Conservation (phyloP, 73 alveolate genomes). For the Tetrahymena thermophila region DNA sequence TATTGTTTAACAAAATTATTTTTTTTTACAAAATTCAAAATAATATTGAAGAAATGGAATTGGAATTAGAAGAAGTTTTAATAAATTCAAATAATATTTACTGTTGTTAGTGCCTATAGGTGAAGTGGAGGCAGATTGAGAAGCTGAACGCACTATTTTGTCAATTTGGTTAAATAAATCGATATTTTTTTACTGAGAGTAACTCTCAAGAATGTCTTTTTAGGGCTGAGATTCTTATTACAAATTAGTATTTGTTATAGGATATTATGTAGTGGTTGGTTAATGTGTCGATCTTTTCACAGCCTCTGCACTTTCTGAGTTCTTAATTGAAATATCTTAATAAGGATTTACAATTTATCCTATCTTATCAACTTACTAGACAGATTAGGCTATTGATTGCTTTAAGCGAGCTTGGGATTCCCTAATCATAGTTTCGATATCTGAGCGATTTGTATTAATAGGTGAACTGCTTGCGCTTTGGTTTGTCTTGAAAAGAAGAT, state of each 20-base stretch:
- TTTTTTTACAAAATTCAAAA: too few relatives aligned
- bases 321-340: not conserved
- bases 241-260: not conserved
- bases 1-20: too few relatives aligned
- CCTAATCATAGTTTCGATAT: not conserved
- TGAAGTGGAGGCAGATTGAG: not conserved
- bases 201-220: not conserved
- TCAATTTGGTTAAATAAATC: not conserved
- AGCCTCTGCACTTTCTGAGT: not conserved
- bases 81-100: too few relatives aligned
- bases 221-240: not conserved
- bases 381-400: not conserved
- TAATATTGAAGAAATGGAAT: too few relatives aligned
- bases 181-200: not conserved
- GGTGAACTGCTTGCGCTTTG: not conserved
- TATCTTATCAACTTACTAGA: not conserved
- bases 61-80: too few relatives aligned
- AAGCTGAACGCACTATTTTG: not conserved
- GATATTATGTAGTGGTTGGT: not conserved
- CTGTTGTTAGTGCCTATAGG: not conserved
- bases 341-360: not conserved
- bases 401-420: not conserved
- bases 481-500: not conserved
- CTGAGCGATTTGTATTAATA: not conserved
- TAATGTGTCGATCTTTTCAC: not conserved